Evolutionary conservation across 2,329 filamentous ascomycete genomes (phyloP), one percentile per base, ranked within the genome.

Genomic region (Arthrobotrys sphaeroides): DNA sequence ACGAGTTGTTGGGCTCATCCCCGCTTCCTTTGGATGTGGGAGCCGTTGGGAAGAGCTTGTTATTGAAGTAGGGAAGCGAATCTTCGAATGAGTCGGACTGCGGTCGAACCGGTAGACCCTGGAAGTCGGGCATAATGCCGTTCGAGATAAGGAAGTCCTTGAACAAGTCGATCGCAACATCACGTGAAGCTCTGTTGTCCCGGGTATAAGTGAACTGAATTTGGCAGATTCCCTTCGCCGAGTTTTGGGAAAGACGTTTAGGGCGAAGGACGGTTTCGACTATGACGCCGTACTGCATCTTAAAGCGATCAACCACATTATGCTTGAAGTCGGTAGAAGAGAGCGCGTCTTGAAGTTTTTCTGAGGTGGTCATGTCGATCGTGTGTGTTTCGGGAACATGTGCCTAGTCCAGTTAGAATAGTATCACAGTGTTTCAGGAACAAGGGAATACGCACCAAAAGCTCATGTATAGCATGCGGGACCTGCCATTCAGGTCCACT

Each of bases 11-110:
- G 13, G 69, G 69, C 24, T 65, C 79, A 53, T 72, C 76, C 66
- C 59, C 78, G 61, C 36, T 72, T 69, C 61, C 77, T 57, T 77
- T 93, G 94, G 0, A 94, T 3, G 91, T 88, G 36, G 94, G 93
- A 2, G 94, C 94, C 80, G 96, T 93, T 83, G 98, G 95, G 64
- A 99, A 88, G 49, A 99, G 87, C 84, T 97, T 98, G 1, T 94
- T 97, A 82, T 97, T 92, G 81, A 99, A 99, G 84, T 94, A 98
- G 69, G 94, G 94, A 61, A 98, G 87, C 5, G 94, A 96, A 80
- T 99, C 94, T 82, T 99, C 95, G 78, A 99, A 99, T 0, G 95
- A 97, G 82, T 99, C 95, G 0, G 95, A 98, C 85, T 98, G 97
- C 77, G 95, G 95, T n/a, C 95, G 91, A 18, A 94, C 93, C 78